Base-by-base conservation (phyloP, 2,329 filamentous ascomycete genomes). In the Fusarium begoniae region DNA sequence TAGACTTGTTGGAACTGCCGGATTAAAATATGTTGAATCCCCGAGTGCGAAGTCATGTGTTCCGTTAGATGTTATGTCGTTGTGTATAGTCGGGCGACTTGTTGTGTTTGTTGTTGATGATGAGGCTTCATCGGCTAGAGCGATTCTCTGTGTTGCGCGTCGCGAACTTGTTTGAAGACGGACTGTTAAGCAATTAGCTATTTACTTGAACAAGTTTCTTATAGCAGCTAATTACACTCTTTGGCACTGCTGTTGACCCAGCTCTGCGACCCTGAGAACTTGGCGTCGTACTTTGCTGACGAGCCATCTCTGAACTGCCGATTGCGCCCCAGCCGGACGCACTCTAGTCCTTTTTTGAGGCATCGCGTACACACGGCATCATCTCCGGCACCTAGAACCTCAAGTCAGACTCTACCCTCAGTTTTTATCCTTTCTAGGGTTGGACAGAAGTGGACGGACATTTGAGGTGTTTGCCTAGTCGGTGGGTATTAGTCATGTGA, bases 221-320 rank as follows among this genome's bases (percentile, higher is more conserved):
- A 8, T 3, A 2, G 0, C 5, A 0, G 5, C 1, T 2, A 40
- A 65, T 30, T 53, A 71, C 68, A 77, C 40, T 77, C 75, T n/a
- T 63, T 75, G 1, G 70, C 75, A 47, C 35, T 77, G 10, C 75
- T 75, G 12, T 64, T 77, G 0, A 77, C 75, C 75, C 75, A 77
- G 7, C 13, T 77, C 26, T 77, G 73, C 5, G 70, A 58, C 1
- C 70, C 63, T 3, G 66, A 66, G 22, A 77, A 77, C 20, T 75
- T 75, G 8, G 70, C 73, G 7, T 77, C 75, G 26, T 77, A 77
- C 24, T 75, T 77, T n/a, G 75, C 75, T 0, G 75, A 77, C 0
- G 75, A 77, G 4, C 75, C 75, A 37, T 77, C 55, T 17, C 70
- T 66, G 35, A 77, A 77, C 7, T 50, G 61, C 2, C 70, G 61